These are phyloP conservation scores for Cyclotella choctawhatcheeana DNA, from an alignment of 108 stramenopile genomes.

Conservation along the genomic window DNA sequence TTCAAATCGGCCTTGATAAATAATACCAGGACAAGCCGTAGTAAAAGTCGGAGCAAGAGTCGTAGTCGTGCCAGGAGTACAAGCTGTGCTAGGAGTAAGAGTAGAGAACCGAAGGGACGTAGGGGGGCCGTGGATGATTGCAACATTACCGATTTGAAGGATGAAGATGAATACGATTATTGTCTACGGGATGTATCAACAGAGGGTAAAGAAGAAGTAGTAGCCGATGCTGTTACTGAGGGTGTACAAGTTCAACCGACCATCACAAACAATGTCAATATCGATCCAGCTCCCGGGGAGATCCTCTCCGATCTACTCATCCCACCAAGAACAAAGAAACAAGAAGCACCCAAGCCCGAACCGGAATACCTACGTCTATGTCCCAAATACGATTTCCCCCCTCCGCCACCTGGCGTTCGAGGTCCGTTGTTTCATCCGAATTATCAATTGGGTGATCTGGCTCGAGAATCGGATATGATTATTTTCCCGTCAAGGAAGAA, in stretches of 20 bases:
- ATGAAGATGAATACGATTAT: too few species aligned
- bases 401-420: constrained; percentile 14
- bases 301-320: not conserved
- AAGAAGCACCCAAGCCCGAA: not conserved
- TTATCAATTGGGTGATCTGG: constrained; percentile 32
- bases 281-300: not conserved
- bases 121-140: not conserved
- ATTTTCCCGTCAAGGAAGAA: constrained; percentile 20
- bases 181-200: not conserved
- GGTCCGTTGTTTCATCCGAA: constrained; percentile 37
- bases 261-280: not conserved
- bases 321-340: not conserved
- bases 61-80: constrained; percentile 10
- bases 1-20: constrained; percentile 26
- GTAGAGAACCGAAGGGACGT: not conserved
- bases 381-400: not conserved
- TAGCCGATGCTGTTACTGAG: not conserved
- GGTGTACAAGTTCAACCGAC: not conserved
- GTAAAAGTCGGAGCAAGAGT: constrained; percentile 1
- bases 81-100: not conserved
- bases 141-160: too few species aligned
- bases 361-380: not conserved
- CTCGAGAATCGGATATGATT: constrained; percentile 43
- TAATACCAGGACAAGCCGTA: constrained; percentile 8
- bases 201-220: not conserved